phyloP scores from a whole-genome alignment of 2,329 filamentous ascomycete species.

The Atkinsonella hypoxylon region DNA sequence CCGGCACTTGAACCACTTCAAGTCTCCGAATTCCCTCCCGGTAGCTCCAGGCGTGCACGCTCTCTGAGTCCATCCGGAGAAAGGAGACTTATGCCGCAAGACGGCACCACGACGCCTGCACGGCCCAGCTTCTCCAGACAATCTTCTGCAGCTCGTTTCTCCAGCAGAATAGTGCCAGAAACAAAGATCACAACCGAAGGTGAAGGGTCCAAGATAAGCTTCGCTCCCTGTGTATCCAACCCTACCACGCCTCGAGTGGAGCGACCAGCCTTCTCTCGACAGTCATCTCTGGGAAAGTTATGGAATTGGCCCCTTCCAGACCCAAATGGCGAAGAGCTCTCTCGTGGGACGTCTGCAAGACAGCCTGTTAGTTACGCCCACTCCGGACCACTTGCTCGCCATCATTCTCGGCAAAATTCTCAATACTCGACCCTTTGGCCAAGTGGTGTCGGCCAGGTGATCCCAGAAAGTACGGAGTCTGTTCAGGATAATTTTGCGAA shows the following conservation, averaged over 20 bases:
- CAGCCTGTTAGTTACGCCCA: conserved; percentile 12
- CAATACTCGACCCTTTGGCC: conserved; percentile 17
- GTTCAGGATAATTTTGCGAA: conserved; percentile 7
- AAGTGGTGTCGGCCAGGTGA: conserved; percentile 27
- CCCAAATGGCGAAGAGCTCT: conserved; percentile 38
- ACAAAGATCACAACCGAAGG: conserved; percentile 55
- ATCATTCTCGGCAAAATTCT: conserved; percentile 24
- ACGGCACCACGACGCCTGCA: conserved; percentile 15
- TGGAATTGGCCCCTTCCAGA: conserved; percentile 52
- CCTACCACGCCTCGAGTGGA: conserved; percentile 18
- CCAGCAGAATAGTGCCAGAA: conserved; percentile 60
- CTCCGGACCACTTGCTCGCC: conserved; percentile 9
- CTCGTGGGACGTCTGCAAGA: conserved; percentile 53
- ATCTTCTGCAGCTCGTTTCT: conserved; percentile 49
- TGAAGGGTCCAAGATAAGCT: conserved; percentile 53
- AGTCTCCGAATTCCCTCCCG: conserved; percentile 3
- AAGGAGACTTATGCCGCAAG: conserved; percentile 3
- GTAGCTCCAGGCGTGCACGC: conserved; percentile 11
- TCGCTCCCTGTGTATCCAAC: conserved; percentile 31
- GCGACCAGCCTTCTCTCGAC: conserved; percentile 26
- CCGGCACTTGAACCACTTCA: conserved; percentile 12
- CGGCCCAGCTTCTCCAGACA: conserved; percentile 40
- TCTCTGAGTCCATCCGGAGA: conserved; percentile 15
- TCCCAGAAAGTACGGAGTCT: conserved; percentile 26
- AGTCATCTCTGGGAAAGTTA: conserved; percentile 44